These are phyloP conservation scores for Stephania yunnanensis DNA, from an alignment of 164 flowering plant genomes.

Conservation along the genomic window DNA sequence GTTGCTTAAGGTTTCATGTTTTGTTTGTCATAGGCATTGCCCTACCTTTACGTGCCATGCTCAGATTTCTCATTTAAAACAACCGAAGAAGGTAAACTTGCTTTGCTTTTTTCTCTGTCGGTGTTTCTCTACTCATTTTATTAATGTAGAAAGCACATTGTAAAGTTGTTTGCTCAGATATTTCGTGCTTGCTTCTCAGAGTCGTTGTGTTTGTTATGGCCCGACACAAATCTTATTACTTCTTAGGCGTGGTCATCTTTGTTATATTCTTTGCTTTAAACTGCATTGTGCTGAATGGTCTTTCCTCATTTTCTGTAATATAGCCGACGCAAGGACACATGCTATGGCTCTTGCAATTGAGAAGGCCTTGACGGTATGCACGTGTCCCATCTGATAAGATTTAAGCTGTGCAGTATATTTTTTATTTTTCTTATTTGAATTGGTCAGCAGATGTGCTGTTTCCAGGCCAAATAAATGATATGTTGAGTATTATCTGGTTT, in stretches of 20 bases:
- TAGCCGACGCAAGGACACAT: constrained; percentile 44
- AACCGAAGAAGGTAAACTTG: constrained; percentile 43
- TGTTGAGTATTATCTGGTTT: constrained; percentile 11
- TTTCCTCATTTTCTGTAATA: not conserved
- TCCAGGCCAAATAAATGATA: no score
- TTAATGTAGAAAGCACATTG: not conserved
- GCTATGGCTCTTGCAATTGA: constrained; percentile 52
- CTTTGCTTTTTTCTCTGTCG: not conserved
- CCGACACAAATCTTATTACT: not conserved
- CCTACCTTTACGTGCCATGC: constrained; percentile 81
- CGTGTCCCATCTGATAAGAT: not conserved
- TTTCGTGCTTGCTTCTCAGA: not conserved
- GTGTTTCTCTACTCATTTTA: not conserved
- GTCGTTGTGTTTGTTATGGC: not conserved
- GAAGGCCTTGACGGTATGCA: constrained; percentile 74
- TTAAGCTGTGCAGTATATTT: constrained; percentile 1
- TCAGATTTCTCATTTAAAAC: constrained; percentile 38
- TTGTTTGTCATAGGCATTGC: constrained; percentile 59
- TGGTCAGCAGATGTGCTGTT: not conserved
- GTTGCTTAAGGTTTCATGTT: not conserved
- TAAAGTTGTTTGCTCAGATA: not conserved
- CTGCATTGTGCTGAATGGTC: not conserved
- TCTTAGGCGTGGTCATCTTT: no score
- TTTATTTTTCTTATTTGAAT: not conserved
- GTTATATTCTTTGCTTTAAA: not conserved